Evolutionary conservation across 2,329 filamentous ascomycete species (phyloP), one percentile per base, ranked within the genome.

Genomic region (Penicillium sp.): DNA sequence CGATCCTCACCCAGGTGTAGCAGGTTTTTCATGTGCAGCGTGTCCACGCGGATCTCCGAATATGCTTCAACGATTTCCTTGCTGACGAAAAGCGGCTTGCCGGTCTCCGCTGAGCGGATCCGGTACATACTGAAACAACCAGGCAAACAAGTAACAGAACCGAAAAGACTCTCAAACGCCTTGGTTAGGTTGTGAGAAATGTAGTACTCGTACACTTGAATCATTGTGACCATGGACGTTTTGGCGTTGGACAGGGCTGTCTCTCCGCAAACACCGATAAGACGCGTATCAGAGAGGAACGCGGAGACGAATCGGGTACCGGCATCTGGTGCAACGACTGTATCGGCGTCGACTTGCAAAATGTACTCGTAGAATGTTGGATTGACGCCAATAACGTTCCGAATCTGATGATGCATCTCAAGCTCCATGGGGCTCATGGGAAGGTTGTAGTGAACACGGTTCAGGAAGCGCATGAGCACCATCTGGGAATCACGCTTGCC

Each of bases 111-210:
- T 27, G 93, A 89, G 55, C 93, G 89, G 65, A 98, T 90, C 62
- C 93, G 87, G 74, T 96, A 98, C 93, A 98, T 98, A 63, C 87
- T 90, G 81, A 97, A 98, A 81, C 93, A 98, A 77, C 93, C 93
- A 23, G 93, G 93, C 67, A 98, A 78, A 80, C 93, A 98, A 44
- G 93, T 98, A 61, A 98, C 92, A 59, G 89, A 95, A 50, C 92
- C 93, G 67, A 98, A 98, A 63, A 98, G 79, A 74, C 88, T 93
- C 73, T 97, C 92, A 69, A 98, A 98, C 10, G 92, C 93, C 75
- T 98, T 97, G 61, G 88, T 86, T 60, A 98, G 75, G 69, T 97
- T 95, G 78, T 98, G 92, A 44, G 92, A 97, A 65, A 98, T 98
- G 77, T 91, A 98, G 79, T 98, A 98, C 73, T 98, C 92, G 78